phyloP scores from a whole-genome alignment of 495 filamentous ascomycete species.

The Choiromyces venosus region DNA sequence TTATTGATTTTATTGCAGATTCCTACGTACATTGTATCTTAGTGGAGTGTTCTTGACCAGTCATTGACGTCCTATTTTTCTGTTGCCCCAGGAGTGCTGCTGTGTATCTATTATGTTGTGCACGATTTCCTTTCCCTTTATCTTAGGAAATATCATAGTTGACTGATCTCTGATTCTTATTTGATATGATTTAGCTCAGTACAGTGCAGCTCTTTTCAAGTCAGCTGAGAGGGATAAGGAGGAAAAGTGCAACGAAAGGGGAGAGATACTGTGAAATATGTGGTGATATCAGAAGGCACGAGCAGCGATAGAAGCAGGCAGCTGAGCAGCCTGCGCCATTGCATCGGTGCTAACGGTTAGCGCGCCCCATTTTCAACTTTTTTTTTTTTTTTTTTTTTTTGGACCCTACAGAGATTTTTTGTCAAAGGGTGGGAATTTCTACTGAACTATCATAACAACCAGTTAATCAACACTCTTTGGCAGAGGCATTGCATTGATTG shows the following conservation, averaged over 20 bases:
- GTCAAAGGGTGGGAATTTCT: not conserved
- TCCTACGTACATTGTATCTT: not conserved
- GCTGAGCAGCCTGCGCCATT: slow-evolving; percentile 1
- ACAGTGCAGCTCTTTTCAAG: not conserved
- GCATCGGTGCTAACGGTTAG: slow-evolving; percentile 1
- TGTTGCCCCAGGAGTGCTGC: not conserved
- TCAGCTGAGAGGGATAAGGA: slow-evolving; percentile 1
- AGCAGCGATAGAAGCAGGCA: not conserved
- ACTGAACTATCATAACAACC: not conserved
- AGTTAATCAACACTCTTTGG: not conserved
- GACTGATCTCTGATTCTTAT: not conserved
- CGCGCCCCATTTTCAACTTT: not conserved
- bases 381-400: not conserved
- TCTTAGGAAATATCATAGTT: not conserved
- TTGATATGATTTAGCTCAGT: not conserved
- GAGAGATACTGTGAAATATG: not conserved
- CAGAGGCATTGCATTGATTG: not conserved
- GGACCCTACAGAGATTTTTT: not conserved
- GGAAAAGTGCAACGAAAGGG: not conserved
- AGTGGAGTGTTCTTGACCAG: not conserved
- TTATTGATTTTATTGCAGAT: slow-evolving; percentile 9
- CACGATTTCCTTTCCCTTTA: not conserved
- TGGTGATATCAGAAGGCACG: not conserved
- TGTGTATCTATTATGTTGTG: not conserved
- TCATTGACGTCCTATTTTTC: not conserved